Percentiles rank a stretch among this genome's conserved stretches.
These are phyloP conservation scores for Collybia sp. DNA, from an alignment of 768 basidiomycete genomes.

Conservation along the genomic window DNA sequence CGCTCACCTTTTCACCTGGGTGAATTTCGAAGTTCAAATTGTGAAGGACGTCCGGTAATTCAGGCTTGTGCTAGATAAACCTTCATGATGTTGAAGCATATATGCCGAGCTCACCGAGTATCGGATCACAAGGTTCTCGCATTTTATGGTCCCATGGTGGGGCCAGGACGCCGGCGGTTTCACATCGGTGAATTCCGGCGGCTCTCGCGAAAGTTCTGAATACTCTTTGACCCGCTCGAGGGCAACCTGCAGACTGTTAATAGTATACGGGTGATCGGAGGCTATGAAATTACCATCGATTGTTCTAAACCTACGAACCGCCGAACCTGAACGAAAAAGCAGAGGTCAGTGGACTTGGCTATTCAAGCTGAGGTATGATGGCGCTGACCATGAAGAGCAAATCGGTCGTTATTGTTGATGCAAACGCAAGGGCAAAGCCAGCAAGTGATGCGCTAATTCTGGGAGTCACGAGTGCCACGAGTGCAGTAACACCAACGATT, in stretches of 20 bases:
- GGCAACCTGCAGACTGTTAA: conserved; percentile 48
- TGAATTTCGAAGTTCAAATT: conserved; percentile 67
- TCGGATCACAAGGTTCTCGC: conserved; percentile 71
- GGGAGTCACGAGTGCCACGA: conserved; percentile 63
- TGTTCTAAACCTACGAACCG: conserved; percentile 88
- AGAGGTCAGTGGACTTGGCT: not conserved
- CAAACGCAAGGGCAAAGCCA: conserved; percentile 85
- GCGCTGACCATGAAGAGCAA: conserved; percentile 56
- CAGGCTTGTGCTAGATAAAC: conserved; percentile 47
- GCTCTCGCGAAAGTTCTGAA: conserved; percentile 72
- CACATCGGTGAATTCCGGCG: conserved; percentile 82
- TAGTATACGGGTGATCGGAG: not conserved
- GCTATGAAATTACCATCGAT: conserved; percentile 61
- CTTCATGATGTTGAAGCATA: not conserved
- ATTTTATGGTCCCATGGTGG: conserved; percentile 57
- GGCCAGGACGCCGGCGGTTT: conserved; percentile 84
- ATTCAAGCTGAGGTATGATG: not conserved
- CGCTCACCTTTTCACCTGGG: conserved; percentile 69
- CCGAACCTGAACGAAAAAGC: conserved; percentile 41
- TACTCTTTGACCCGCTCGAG: conserved; percentile 91
- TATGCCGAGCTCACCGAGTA: conserved; percentile 57
- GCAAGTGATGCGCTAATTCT: conserved; percentile 76
- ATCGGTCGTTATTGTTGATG: conserved; percentile 69
- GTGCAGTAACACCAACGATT: conserved; percentile 69
- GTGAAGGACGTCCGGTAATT: conserved; percentile 84